Base-by-base conservation (phyloP, 2,329 filamentous ascomycete species). In the Alternaria triticimaculans region DNA sequence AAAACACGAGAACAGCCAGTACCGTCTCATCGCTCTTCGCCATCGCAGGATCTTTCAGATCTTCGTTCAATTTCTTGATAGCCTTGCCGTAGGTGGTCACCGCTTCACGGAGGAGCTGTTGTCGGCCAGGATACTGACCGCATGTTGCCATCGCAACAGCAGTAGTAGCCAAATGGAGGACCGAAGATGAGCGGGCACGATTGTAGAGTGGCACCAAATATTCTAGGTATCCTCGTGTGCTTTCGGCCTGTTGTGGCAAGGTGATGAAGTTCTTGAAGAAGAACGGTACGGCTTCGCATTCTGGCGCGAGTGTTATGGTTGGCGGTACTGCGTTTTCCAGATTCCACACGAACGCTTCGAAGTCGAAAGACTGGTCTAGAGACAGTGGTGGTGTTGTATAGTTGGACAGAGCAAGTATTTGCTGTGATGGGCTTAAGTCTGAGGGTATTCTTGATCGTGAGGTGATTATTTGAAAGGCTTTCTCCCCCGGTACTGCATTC, bases 261-360 rank as follows among this genome's bases (percentile, higher is more conserved):
- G 76, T 68, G 58, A 81, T 77, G 62, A 81, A 81, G 57, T 82
- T 81, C 14, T 75, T 76, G 69, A 82, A 81, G 69, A 82, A 82
- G 72, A 82, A 82, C 2, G 78, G 76, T 3, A 78, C 75, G 6
- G 79, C 80, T 67, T 80, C 77, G 43, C 70, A 74, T 65, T 81
- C 79, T 14, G 77, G 75, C 4, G 76, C 71, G 50, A 78, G 64
- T 2, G 66, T 66, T 28, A 80, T 71, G 14, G 67, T 72, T 0
- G 65, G 59, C 8, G 77, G 75, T 3, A 80, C 60, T 21, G 60
- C 62, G 41, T 72, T 64, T 37, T 76, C 67, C 28, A 77, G 67
- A 43, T 75, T 74, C 76, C 76, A 77, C 23, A 76, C 49, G 46
- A 77, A 77, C 4, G 68, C 68, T 54, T 78, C 66, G 33, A 76